Percentiles rank a stretch among this genome's conserved stretches.
Conservation (phyloP, 768 basidiomycete genomes). For the Suillus paluster region DNA sequence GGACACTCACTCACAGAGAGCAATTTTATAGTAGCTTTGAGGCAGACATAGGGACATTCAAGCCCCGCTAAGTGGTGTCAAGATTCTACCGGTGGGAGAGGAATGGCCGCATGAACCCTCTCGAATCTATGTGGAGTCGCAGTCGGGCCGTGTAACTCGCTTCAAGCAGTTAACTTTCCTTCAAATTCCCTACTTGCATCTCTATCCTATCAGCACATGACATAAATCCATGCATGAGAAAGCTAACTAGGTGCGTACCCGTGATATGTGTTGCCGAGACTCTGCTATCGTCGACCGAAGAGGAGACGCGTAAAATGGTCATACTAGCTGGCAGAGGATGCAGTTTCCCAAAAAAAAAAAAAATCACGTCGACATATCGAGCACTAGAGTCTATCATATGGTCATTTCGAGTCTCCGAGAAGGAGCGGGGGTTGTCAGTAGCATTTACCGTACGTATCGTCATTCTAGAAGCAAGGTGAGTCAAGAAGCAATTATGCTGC, state of each 20-base stretch:
- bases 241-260: background rate
- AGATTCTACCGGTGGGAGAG: background rate
- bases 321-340: background rate
- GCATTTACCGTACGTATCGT: background rate
- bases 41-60: slow-evolving; percentile 3
- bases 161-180: background rate
- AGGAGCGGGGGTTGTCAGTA: background rate
- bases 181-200: background rate
- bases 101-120: background rate
- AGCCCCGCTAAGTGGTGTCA: slow-evolving; percentile 3
- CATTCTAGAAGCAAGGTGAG: background rate
- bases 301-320: background rate
- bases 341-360: background rate
- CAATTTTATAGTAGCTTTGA: slow-evolving; percentile 10
- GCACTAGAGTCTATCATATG: background rate
- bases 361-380: background rate
- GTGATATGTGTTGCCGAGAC: background rate
- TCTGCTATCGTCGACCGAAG: background rate
- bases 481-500: background rate
- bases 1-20: slow-evolving; percentile 1
- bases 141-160: background rate
- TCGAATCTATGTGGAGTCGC: background rate
- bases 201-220: slow-evolving; percentile 1
- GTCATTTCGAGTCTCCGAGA: background rate
- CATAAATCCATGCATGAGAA: background rate